phyloP scores from a whole-genome alignment of 2,329 filamentous ascomycete species.

The Diaporthe nobilis region DNA sequence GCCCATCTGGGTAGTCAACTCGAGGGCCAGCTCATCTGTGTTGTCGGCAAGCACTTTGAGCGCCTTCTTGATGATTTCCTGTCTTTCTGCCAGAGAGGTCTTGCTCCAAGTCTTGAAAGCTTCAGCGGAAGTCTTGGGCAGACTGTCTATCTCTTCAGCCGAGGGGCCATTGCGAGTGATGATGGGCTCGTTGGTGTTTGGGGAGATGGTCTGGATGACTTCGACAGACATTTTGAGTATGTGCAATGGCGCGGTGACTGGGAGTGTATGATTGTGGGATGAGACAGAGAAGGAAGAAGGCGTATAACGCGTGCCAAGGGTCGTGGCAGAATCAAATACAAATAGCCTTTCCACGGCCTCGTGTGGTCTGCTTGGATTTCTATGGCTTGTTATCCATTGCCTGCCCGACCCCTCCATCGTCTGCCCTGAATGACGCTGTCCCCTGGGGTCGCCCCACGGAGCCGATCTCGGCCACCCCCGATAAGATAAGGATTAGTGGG shows the following conservation, averaged over 20 bases:
- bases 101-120: conserved; percentile 84
- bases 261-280: background rate
- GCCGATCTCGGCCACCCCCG: conserved; percentile 40
- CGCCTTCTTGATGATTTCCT: conserved; percentile 85
- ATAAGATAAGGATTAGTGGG: conserved; percentile 38
- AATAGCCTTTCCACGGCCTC: conserved; percentile 19
- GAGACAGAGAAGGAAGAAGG: background rate
- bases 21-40: conserved; percentile 84
- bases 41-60: conserved; percentile 78
- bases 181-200: conserved; percentile 87
- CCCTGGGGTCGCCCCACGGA: conserved; percentile 29
- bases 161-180: conserved; percentile 83
- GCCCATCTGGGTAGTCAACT: conserved; percentile 96
- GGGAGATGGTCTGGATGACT: conserved; percentile 85
- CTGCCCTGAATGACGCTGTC: conserved; percentile 1
- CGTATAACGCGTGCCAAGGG: background rate
- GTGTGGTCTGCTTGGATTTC: conserved; percentile 8
- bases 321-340: conserved; percentile 2
- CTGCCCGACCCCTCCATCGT: conserved; percentile 27
- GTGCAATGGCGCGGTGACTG: background rate
- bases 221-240: conserved; percentile 71
- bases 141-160: conserved; percentile 75
- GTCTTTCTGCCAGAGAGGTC: conserved; percentile 80
- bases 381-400: conserved; percentile 11
- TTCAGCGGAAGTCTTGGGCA: conserved; percentile 80